A percentile compares a stretch with the other conserved stretches of the same genome.
These are phyloP conservation scores for Priceomyces melissophilus DNA, from an alignment of 805 yeast species.

Conservation along the genomic window DNA sequence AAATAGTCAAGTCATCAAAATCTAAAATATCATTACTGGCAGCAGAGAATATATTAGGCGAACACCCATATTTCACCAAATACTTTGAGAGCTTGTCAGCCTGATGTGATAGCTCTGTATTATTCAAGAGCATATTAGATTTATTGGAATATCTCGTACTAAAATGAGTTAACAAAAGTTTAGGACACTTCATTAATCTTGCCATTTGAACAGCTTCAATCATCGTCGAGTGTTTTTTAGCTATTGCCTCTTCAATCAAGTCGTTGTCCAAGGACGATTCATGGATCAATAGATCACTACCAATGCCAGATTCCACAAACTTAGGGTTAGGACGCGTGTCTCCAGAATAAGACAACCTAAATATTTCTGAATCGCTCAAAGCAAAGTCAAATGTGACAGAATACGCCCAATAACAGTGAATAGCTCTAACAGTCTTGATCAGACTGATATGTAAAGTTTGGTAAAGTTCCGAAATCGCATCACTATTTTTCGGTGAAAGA, in stretches of 20 bases:
- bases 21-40: constrained; percentile 5
- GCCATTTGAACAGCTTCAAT: constrained; percentile 79
- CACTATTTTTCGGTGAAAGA: constrained; percentile 24
- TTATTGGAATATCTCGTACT: constrained; percentile 70
- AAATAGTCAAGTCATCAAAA: constrained; percentile 32
- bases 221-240: constrained; percentile 83
- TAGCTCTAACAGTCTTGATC: constrained; percentile 67
- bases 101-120: constrained; percentile 18
- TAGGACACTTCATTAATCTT: constrained; percentile 64
- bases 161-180: constrained; percentile 82
- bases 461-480: constrained; percentile 32
- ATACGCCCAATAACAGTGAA: constrained; percentile 83
- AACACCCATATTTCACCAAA: constrained; percentile 19
- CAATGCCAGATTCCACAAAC: constrained; percentile 64
- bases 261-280: constrained; percentile 91
- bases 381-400: constrained; percentile 52
- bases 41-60: constrained; percentile 23
- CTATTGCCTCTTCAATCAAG: constrained; percentile 69
- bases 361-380: constrained; percentile 37
- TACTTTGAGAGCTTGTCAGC: constrained; percentile 25
- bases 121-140: constrained; percentile 25
- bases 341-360: constrained; percentile 86
- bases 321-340: constrained; percentile 81
- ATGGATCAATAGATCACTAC: constrained; percentile 77
- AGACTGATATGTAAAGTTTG: constrained; percentile 39